Evolutionary conservation across 495 filamentous ascomycete species (phyloP).

Genomic region (Penicillium egyptiacum): DNA sequence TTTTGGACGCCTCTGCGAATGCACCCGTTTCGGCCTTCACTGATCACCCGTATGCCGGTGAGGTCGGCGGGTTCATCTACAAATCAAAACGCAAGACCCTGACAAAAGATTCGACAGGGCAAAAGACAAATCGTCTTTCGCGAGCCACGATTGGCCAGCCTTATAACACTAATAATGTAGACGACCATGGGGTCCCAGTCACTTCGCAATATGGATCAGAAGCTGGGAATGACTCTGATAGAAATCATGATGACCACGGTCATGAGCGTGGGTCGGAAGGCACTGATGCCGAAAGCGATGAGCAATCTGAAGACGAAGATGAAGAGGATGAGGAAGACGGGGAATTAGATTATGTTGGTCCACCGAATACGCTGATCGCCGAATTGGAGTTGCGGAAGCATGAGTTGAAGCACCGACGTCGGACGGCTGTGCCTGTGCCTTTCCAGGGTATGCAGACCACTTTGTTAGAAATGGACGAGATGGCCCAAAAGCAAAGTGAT

Average conservation of each 20-base stretch:
- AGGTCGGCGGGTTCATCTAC: conserved; percentile 65
- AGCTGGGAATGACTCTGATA: conserved; percentile 21
- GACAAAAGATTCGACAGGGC: conserved; percentile 22
- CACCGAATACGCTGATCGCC: conserved; percentile 86
- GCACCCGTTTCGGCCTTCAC: conserved; percentile 95
- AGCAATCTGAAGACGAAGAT: conserved; percentile 30
- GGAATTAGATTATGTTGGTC: conserved; percentile 57
- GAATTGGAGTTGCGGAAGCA: conserved; percentile 88
- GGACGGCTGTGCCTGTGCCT: conserved; percentile 61
- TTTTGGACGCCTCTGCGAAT: conserved; percentile 87
- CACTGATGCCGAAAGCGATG: conserved; percentile 24
- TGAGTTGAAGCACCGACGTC: conserved; percentile 72
- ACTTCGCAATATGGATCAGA: conserved; percentile 9
- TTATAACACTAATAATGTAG: conserved; percentile 17
- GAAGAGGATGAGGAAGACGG: conserved; percentile 40
- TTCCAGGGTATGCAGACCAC: conserved; percentile 82
- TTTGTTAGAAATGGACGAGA: conserved; percentile 84
- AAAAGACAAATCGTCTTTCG: conserved; percentile 24
- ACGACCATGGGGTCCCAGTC: conserved; percentile 11
- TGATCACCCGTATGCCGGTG: conserved; percentile 83
- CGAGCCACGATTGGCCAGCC: conserved; percentile 24
- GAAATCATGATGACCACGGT: conserved; percentile 21
- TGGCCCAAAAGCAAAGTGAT: conserved; percentile 81
- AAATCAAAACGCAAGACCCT: conserved; percentile 34
- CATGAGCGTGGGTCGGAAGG: conserved; percentile 22